These are phyloP conservation scores for Ceratopteris richardii DNA, from an alignment of 75 land plant genomes.

Conservation along the genomic window DNA sequence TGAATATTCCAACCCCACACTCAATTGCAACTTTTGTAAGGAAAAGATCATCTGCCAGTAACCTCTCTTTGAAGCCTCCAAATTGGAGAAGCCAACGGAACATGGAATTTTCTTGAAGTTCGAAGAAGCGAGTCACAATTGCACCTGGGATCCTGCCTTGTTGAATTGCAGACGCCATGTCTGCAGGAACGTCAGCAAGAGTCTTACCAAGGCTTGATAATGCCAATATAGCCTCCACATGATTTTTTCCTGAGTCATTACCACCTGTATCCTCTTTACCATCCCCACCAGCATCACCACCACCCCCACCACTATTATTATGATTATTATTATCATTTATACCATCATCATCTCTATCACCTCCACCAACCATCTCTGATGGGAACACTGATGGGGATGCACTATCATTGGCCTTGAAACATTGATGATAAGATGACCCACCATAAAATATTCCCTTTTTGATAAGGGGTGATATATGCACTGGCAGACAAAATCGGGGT, in stretches of 20 bases:
- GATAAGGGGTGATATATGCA: neutral
- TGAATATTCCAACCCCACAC: conserved; percentile 93
- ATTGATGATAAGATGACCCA: neutral
- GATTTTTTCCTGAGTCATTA: conserved; percentile 31
- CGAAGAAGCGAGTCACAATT: conserved; percentile 43
- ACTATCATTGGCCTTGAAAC: neutral
- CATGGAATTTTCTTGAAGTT: conserved; percentile 46
- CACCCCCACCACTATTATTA: conserved; percentile 17
- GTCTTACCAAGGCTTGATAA: conserved; percentile 45
- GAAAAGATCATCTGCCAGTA: conserved; percentile 86
- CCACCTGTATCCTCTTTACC: conserved; percentile 22
- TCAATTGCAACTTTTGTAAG: conserved; percentile 78
- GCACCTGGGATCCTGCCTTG: conserved; percentile 51
- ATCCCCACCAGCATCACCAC: conserved; percentile 32
- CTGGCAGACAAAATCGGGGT: neutral
- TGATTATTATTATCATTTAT: conserved; percentile 18
- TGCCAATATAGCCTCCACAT: conserved; percentile 46
- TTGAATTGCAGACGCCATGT: conserved; percentile 62
- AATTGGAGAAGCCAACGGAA: conserved; percentile 68
- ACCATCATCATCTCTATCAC: conserved; percentile 20
- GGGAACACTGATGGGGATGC: conserved; percentile 4
- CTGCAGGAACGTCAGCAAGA: conserved; percentile 54
- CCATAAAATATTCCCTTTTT: neutral
- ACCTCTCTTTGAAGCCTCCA: conserved; percentile 75
- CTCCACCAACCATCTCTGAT: neutral